Evolutionary conservation across 495 filamentous ascomycete genomes (phyloP).

Genomic region (Penicillium silybi): DNA sequence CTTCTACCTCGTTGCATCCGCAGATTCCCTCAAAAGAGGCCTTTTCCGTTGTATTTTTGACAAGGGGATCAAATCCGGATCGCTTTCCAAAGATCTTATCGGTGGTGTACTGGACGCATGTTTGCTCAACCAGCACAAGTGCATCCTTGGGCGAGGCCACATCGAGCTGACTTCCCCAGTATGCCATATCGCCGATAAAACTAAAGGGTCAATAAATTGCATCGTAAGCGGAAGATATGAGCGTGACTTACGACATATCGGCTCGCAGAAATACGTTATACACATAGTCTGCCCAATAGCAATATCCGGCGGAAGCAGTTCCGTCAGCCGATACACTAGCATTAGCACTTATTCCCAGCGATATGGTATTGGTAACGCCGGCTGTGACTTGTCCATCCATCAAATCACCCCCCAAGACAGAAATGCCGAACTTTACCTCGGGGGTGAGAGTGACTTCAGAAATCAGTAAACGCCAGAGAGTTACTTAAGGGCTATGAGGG

Average conservation of each 20-base stretch:
- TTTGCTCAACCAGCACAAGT: background rate
- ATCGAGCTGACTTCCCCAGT: slow-evolving; percentile 2
- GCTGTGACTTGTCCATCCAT: slow-evolving; percentile 6
- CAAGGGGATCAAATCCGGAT: too few relatives aligned
- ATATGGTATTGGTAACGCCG: background rate
- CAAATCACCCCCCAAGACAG: slow-evolving; percentile 1
- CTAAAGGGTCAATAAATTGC: too few relatives aligned
- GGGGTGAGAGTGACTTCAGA: background rate
- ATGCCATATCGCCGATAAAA: background rate
- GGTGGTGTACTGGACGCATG: background rate
- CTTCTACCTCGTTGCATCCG: too few relatives aligned
- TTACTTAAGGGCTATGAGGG: too few relatives aligned
- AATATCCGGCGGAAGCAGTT: background rate
- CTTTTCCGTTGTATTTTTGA: background rate
- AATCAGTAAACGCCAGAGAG: too few relatives aligned
- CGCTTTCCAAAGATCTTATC: too few relatives aligned
- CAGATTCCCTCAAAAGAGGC: too few relatives aligned
- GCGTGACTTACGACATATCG: slow-evolving; percentile 1
- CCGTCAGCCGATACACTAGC: background rate
- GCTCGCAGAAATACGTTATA: slow-evolving; percentile 1
- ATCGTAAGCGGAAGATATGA: too few relatives aligned
- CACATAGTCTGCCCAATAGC: slow-evolving; percentile 7
- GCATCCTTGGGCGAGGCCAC: slow-evolving; percentile 3
- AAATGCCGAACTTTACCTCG: slow-evolving; percentile 4
- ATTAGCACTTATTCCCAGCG: slow-evolving; percentile 1